Evolutionary conservation across 352 stramenopile species (phyloP).

Genomic region (Blastocystis sp.): DNA sequence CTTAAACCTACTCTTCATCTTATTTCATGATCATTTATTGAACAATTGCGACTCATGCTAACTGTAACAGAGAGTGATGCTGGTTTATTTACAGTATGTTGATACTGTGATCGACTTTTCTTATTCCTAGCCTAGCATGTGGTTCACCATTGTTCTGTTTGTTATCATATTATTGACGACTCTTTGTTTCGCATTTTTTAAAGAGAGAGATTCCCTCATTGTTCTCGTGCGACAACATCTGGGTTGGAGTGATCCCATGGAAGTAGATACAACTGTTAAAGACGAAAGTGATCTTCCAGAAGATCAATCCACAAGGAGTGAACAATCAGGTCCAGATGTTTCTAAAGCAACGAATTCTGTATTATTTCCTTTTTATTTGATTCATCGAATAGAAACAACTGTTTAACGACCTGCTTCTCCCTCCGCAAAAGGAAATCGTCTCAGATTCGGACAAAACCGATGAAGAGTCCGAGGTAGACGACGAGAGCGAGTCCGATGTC

Average conservation of each 20-base stretch:
- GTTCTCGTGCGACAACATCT: neutral
- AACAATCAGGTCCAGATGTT: neutral
- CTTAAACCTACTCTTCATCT: too few relatives aligned
- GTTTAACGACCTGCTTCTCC: neutral
- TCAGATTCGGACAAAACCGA: neutral
- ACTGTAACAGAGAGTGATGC: neutral
- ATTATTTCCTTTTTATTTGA: neutral
- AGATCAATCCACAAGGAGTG: neutral
- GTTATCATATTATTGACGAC: neutral
- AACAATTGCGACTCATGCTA: neutral
- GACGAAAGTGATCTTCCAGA: neutral
- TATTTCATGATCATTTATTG: too few relatives aligned
- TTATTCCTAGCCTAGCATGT: neutral
- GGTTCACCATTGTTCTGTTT: neutral
- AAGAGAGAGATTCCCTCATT: neutral
- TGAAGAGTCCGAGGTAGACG: neutral
- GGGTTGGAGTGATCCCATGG: neutral
- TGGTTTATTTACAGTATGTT: neutral
- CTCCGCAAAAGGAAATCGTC: neutral
- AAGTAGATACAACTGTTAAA: neutral
- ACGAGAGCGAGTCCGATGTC: neutral
- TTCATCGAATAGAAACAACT: neutral
- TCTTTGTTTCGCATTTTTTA: neutral
- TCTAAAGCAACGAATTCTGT: neutral
- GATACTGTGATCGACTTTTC: neutral